Evolutionary conservation across 2,329 filamentous ascomycete genomes (phyloP).

Genomic region (Ceratocystis ficicola): DNA sequence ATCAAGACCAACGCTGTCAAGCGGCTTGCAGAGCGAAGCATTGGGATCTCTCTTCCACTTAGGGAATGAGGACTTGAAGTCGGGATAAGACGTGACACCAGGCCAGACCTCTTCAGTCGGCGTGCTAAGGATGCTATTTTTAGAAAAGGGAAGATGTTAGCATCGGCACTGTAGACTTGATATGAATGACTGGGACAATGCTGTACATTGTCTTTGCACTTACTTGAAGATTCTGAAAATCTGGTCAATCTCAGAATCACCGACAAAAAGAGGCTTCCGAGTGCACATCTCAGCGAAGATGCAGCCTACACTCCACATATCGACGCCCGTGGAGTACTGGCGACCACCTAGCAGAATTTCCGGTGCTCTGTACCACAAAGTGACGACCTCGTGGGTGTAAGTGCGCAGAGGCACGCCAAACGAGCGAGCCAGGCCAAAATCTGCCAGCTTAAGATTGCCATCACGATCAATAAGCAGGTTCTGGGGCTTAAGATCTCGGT

Average conservation of each 20-base stretch:
- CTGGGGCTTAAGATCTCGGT: conserved; percentile 82
- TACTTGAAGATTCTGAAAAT: conserved; percentile 53
- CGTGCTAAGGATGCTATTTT: conserved; percentile 53
- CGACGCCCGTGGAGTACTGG: conserved; percentile 86
- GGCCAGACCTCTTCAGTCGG: conserved; percentile 75
- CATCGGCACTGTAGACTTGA: not conserved
- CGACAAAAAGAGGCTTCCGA: conserved; percentile 80
- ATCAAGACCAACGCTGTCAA: conserved; percentile 61
- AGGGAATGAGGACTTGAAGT: conserved; percentile 85
- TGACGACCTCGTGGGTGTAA: conserved; percentile 92
- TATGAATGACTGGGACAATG: not conserved
- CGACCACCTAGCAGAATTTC: conserved; percentile 83
- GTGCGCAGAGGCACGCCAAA: conserved; percentile 85
- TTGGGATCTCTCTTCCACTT: conserved; percentile 70
- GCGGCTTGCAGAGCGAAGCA: conserved; percentile 53
- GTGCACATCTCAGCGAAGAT: conserved; percentile 98
- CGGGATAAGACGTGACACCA: conserved; percentile 85
- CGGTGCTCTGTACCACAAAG: conserved; percentile 82
- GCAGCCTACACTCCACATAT: conserved; percentile 92
- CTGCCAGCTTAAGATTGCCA: conserved; percentile 78
- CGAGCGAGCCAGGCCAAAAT: conserved; percentile 79
- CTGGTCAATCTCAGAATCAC: conserved; percentile 56
- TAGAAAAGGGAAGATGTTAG: not conserved
- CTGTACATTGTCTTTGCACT: not conserved
- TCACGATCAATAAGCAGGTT: conserved; percentile 78